These are phyloP conservation scores for Podila epigama DNA, from an alignment of 192 early-diverging fungal genomes.

Conservation along the genomic window DNA sequence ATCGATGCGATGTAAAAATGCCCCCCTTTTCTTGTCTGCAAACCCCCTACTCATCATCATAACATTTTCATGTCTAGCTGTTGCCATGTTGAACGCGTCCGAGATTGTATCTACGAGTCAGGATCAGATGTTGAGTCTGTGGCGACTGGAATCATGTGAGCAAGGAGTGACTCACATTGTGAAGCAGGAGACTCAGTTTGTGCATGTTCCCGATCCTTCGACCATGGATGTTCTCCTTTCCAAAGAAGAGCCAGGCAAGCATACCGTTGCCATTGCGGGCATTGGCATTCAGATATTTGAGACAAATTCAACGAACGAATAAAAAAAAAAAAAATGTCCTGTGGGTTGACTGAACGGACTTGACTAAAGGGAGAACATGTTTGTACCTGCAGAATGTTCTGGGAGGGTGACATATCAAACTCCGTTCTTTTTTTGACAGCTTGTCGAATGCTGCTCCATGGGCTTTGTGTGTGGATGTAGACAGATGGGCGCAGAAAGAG, in stretches of 20 bases:
- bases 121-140: constrained; percentile 75
- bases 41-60: background rate
- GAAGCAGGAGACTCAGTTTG: constrained; percentile 52
- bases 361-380: too few relatives aligned
- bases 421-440: too few relatives aligned
- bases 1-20: background rate
- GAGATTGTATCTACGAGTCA: constrained; percentile 62
- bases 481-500: too few relatives aligned
- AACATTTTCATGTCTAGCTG: constrained; percentile 39
- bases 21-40: background rate
- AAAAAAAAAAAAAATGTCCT: too few relatives aligned
- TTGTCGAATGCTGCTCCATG: too few relatives aligned
- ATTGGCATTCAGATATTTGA: constrained; percentile 68
- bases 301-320: background rate
- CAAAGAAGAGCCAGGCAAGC: constrained; percentile 8
- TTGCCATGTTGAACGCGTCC: constrained; percentile 43
- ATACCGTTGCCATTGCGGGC: constrained; percentile 54
- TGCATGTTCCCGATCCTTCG: constrained; percentile 73
- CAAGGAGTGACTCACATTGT: constrained; percentile 4
- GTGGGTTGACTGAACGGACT: too few relatives aligned
- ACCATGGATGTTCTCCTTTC: constrained; percentile 54
- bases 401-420: too few relatives aligned
- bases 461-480: too few relatives aligned
- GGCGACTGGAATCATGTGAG: constrained; percentile 41
- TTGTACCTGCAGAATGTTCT: too few relatives aligned